Percentiles rank a stretch among this genome's conserved stretches.
phyloP scores from a whole-genome alignment of 75 land plant genomes.

The Azolla pinnata region DNA sequence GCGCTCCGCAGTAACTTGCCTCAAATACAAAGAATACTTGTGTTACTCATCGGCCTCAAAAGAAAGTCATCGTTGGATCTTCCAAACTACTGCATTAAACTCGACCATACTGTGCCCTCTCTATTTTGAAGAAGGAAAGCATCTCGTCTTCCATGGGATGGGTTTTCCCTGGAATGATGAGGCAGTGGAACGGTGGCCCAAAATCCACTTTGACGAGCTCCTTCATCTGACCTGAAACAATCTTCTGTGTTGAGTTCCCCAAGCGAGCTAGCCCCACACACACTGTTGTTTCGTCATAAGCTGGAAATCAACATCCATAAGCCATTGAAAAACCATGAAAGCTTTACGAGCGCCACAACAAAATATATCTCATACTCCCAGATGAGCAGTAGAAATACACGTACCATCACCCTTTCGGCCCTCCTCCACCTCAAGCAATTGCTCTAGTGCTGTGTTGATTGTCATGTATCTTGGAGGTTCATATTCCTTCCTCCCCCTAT shows the following conservation, averaged over 20 bases:
- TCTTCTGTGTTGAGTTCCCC: conserved; percentile 68
- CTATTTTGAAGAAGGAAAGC: conserved; percentile 49
- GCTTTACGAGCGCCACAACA: too few species aligned
- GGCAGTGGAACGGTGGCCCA: conserved; percentile 87
- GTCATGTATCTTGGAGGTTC: conserved; percentile 93
- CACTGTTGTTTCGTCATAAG: conserved; percentile 47
- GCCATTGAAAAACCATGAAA: too few species aligned
- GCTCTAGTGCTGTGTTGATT: conserved; percentile 79
- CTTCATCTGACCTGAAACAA: conserved; percentile 74
- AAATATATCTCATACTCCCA: too few species aligned
- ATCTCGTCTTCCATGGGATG: conserved; percentile 94
- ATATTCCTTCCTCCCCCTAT: conserved; percentile 87
- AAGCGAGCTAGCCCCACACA: conserved; percentile 88
- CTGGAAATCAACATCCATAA: conserved; percentile 28
- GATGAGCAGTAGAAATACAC: too few species aligned
- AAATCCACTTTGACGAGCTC: conserved; percentile 65
- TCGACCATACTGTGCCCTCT: too few species aligned
- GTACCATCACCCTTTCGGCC: conserved; percentile 51
- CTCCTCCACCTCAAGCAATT: conserved; percentile 72
- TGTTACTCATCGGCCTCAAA: too few species aligned
- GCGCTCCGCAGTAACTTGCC: too few species aligned
- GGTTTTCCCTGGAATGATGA: conserved; percentile 69
- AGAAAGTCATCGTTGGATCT: too few species aligned
- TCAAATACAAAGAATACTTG: too few species aligned
- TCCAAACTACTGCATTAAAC: too few species aligned